Evolutionary conservation across 352 stramenopile genomes (phyloP), one percentile per base, ranked within the genome.

Genomic region (Stramenopiles sp.): DNA sequence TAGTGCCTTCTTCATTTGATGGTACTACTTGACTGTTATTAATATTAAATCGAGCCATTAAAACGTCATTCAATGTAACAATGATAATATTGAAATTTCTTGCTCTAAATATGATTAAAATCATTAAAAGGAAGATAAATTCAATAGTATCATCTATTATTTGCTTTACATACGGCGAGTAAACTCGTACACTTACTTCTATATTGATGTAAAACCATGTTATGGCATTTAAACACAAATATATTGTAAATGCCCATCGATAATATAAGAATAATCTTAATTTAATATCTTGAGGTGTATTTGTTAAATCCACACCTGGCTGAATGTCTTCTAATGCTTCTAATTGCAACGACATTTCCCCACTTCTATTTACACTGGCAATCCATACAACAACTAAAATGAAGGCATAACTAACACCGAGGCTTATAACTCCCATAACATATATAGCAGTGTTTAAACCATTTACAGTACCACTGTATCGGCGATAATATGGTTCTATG

Each of bases 81-180:
- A n/a, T n/a, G n/a, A n/a, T n/a, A n/a, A n/a, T 76, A 33, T 76
- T 76, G 13, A 76, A 76, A 13, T 76, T 76, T 13, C 65, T 4
- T 4, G 65, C 65, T 4, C 65, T 4, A 33, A 76, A 76, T 33
- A 20, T 76, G 7, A 31, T 33, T 33, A 76, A 33, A 33, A 76
- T 20, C 65, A 4, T 13, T 13, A 76, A 20, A 31, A 76, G 4
- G 13, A 76, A 76, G 4, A 76, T 76, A 31, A 33, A 13, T 76
- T 76, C 65, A 4, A 76, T 13, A 13, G 7, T 33, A 4, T 76
- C 65, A 1, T 76, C 65, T 13, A 76, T 20, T 1, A 4, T 13
- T 7, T 13, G 4, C 4, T 76, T 76, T 33, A 76, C 4, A 4
- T 20, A 76, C 30, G 65, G 65, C 4, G 4, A 76, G 65, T 33